These are phyloP conservation scores for Hibiscus trionum DNA, from an alignment of 345 rosid species.

Conservation along the genomic window DNA sequence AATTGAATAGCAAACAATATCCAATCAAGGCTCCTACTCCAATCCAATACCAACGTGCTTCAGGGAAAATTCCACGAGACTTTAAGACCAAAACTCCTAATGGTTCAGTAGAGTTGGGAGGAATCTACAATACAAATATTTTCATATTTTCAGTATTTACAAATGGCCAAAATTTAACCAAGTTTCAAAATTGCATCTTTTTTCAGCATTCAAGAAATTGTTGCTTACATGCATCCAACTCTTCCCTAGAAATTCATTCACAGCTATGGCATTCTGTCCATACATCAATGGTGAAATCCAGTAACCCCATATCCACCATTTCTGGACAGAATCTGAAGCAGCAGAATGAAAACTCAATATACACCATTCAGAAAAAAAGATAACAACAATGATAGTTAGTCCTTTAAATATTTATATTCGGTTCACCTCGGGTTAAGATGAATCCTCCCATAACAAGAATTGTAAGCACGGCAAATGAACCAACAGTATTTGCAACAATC, in stretches of 20 bases:
- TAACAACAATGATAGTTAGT: background rate
- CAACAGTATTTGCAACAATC: slow-evolving; percentile 52
- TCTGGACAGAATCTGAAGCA: slow-evolving; percentile 36
- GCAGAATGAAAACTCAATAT: slow-evolving; percentile 12
- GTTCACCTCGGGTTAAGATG: slow-evolving; percentile 43
- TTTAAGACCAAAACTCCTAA: slow-evolving; percentile 60
- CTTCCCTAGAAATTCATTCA: slow-evolving; percentile 58
- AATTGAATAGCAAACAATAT: slow-evolving; percentile 49
- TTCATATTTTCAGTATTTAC: background rate
- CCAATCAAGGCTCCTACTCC: slow-evolving; percentile 66
- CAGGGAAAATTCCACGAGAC: slow-evolving; percentile 59
- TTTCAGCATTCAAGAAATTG: background rate
- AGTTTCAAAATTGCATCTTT: background rate
- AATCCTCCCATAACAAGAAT: slow-evolving; percentile 55
- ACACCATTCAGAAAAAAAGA: background rate
- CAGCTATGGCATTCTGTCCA: slow-evolving; percentile 48
- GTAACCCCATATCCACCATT: slow-evolving; percentile 70
- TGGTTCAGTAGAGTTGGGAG: slow-evolving; percentile 45
- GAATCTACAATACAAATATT: slow-evolving; percentile 31
- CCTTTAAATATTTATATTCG: background rate
- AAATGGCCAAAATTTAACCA: background rate
- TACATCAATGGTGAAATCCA: slow-evolving; percentile 68
- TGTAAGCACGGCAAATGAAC: slow-evolving; percentile 40
- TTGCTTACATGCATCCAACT: slow-evolving; percentile 51
- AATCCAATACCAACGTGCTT: slow-evolving; percentile 83